These are phyloP conservation scores for Gossypium armourianum DNA, from an alignment of 441 rosid species.

Conservation along the genomic window DNA sequence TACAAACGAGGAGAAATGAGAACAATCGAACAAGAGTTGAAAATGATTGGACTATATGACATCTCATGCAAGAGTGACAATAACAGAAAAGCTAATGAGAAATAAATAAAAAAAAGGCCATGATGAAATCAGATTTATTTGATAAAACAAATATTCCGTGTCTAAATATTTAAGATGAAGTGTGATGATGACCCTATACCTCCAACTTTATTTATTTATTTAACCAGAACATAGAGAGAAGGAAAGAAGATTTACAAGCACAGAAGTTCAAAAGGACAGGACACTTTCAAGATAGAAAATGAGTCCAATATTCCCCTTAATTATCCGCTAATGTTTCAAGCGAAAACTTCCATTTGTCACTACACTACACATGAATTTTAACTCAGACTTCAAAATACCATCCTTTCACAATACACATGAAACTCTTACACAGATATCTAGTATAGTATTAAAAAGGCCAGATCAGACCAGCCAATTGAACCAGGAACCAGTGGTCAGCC, in stretches of 20 bases:
- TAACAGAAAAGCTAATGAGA: neutral
- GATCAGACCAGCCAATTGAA: neutral
- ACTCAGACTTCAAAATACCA: neutral
- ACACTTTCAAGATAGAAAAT: neutral
- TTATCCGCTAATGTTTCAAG: neutral
- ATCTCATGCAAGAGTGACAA: neutral
- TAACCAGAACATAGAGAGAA: neutral
- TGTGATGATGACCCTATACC: neutral
- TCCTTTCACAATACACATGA: neutral
- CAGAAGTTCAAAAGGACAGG: neutral
- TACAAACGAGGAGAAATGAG: neutral
- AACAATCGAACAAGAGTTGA: neutral
- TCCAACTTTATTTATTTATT: neutral
- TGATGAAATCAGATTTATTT: constrained; percentile 7
- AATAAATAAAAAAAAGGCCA: neutral
- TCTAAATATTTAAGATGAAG: neutral
- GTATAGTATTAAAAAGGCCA: neutral
- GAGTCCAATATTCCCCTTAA: constrained; percentile 5
- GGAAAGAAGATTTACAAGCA: neutral
- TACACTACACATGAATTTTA: constrained; percentile 10
- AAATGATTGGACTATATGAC: neutral
- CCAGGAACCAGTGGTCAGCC: neutral
- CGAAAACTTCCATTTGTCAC: constrained; percentile 7
- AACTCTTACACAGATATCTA: constrained; percentile 7
- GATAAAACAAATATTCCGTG: neutral